Evolutionary conservation across 2,329 filamentous ascomycete genomes (phyloP), one percentile per base, ranked within the genome.

Genomic region (Pseudogymnoascus sp.): DNA sequence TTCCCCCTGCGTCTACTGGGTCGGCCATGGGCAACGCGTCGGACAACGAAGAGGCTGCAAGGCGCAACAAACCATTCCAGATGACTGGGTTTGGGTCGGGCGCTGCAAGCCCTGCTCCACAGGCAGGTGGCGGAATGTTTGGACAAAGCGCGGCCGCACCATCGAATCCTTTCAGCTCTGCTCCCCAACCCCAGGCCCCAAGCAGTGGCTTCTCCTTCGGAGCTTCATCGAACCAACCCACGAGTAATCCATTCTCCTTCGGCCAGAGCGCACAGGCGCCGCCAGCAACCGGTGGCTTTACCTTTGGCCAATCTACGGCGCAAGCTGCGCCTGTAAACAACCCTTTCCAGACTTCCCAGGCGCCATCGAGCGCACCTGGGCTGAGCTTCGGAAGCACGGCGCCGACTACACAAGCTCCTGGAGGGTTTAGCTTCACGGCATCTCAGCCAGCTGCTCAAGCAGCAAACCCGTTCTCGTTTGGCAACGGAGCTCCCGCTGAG

Each of bases 11-110:
- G 3, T 25, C 23, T 53, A 53, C 46, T 7, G 5, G 14, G 43
- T 49, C 43, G 5, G 23, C 23, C 12, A 25, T 46, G 14, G 42
- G 60, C 21, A 62, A 34, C 23, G 60, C 16, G 18, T 9, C 37
- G 7, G 43, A 63, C 5, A 63, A 38, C 18, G 60, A 59, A 38
- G 68, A 68, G 63, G 65, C 28, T 42, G 49, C 37, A 23, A 60
- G 62, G 14, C 63, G 63, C 16, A 63, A 56, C 49, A 63, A 63
- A 21, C 38, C 62, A 23, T 65, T 65, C 40, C 49, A 34, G 38
- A 49, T 42, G 16, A 37, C 37, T 16, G 56, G 23, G 23, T 31
- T 46, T 60, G 49, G 28, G 21, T 37, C 43, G 9, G 59, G 59
- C 2, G 18, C 59, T 12, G 34, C 59, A 7, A 60, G 59, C 16